Base-by-base conservation (phyloP, 2,329 filamentous ascomycete genomes). In the Phyllosticta citrichinensis region DNA sequence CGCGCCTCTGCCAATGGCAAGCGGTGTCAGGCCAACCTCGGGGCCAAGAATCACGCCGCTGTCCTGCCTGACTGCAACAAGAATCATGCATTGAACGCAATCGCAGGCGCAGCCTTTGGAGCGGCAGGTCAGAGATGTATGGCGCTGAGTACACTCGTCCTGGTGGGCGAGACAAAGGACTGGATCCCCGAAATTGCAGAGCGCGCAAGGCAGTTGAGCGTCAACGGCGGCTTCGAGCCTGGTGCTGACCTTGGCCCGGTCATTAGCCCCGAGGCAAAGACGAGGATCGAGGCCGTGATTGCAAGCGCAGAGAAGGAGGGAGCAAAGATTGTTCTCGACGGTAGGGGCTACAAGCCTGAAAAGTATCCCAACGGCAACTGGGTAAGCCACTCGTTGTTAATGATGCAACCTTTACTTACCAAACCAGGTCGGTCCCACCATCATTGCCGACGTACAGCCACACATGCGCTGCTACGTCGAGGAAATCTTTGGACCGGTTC, bases 351-450 rank as follows among this genome's bases (percentile, higher is more conserved):
- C 76, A 87, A 83, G 74, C 87, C 88, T 5, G 78, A 78, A 64
- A 91, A 92, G 75, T 93, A 93, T 75, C 88, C 89, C 66, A 84
- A 91, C 71, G 89, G 89, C 69, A 93, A 94, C 80, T 94, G 81
- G 76, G 82, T 84, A 75, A 75, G 80, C 68, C 64, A 68, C 55
- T 22, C 9, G 4, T 17, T 2, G 8, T 24, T 51, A 2, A 2
- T 12, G 22, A 19, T 20, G 19, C 8, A 17, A 55, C 5, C 27
- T 24, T 14, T 24, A 17, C 30, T 24, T 14, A 30, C n/a, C 19
- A 30, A 10, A 6, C 9, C 25, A 88, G 85, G 78, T 94, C 62
- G 89, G 85, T 10, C 89, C 89, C 50, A 94, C 89, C 51, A 87
- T 94, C 74, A 91, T 94, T 75, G 82, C 85, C 68, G 85, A 91